Evolutionary conservation across 208 protist genomes (phyloP), one percentile per base, ranked within the genome.

Genomic region (Trypanosoma avium): DNA sequence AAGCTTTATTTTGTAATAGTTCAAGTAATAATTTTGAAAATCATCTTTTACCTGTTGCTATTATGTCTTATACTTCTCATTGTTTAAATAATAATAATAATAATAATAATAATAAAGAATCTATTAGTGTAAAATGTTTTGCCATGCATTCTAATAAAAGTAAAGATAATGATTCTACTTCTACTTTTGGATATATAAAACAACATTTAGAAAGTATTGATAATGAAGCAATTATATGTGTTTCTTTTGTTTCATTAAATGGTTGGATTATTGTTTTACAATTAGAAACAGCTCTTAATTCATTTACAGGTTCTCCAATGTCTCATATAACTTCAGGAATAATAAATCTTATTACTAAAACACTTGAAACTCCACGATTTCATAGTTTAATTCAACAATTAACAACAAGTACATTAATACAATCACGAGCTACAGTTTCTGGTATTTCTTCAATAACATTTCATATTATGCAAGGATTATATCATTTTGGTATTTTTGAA

Each of bases 201-300:
- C 48, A 38, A 45, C 21, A 43, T 10, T 13, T 35, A 26, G 27
- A 53, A 29, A 9, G 19, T 45, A 9, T 58, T 9, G 47, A 66
- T 7, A 33, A 30, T 15, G 19, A 17, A 21, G 57, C 67, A 7
- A 27, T 40, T 42, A 33, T 88, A 22, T 67, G 68, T 6, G 40
- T 83, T 35, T 69, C 73, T 47, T 63, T 84, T 56, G 67, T 69
- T 35, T 77, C 70, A 27, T 53, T 55, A 15, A 35, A 50, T 21
- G 85, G 82, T 1, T 92, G 85, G 85, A 78, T 73, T 13, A 63
- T 92, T 21, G 64, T 72, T 43, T 40, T 87, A 33, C 58, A 67
- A 17, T 68, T 87, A 24, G 72, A 77, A 47, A 61, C 70, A 8
- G 75, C 70, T 53, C 58, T 70, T 9, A 70, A 63, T 46, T 76